These are phyloP conservation scores for Sporothrix variecibatus DNA, from an alignment of 2,329 filamentous ascomycete species.

Conservation along the genomic window DNA sequence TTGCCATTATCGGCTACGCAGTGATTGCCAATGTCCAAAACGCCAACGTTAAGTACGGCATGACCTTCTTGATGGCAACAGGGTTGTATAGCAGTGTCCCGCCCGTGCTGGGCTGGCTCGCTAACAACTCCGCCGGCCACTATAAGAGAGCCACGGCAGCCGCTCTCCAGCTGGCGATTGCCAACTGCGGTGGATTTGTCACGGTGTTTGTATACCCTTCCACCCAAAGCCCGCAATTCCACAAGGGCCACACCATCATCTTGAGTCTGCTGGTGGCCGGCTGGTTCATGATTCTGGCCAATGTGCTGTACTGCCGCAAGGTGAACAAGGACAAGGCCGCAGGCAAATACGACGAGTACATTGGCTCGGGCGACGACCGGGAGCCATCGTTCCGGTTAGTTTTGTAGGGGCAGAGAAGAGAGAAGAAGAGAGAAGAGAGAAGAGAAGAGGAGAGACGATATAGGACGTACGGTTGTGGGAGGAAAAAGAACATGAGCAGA, in stretches of 20 bases:
- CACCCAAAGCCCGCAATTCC: conserved; percentile 57
- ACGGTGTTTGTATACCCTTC: conserved; percentile 52
- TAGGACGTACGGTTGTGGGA: no score
- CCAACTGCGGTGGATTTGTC: conserved; percentile 68
- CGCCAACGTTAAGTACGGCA: conserved; percentile 59
- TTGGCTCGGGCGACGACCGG: conserved; percentile 62
- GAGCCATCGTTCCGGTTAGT: conserved; percentile 65
- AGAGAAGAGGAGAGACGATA: no score
- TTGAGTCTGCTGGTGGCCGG: conserved; percentile 61
- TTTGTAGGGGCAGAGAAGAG: conserved; percentile 42
- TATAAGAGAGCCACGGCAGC: conserved; percentile 70
- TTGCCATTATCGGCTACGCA: conserved; percentile 67
- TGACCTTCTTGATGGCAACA: conserved; percentile 68
- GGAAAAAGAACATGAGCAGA: not conserved
- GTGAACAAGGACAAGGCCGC: conserved; percentile 62
- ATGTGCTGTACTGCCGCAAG: conserved; percentile 64
- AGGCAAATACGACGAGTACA: conserved; percentile 61
- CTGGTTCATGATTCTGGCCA: conserved; percentile 64
- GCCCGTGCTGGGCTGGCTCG: conserved; percentile 64
- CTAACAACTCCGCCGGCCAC: conserved; percentile 68
- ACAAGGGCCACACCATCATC: conserved; percentile 62
- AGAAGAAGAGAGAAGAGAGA: not conserved
- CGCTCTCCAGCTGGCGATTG: conserved; percentile 65
- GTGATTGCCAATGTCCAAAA: conserved; percentile 59
- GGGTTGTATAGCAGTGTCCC: conserved; percentile 66